phyloP scores from a whole-genome alignment of 192 early-diverging fungal genomes.

The Backusella tuberculispora region DNA sequence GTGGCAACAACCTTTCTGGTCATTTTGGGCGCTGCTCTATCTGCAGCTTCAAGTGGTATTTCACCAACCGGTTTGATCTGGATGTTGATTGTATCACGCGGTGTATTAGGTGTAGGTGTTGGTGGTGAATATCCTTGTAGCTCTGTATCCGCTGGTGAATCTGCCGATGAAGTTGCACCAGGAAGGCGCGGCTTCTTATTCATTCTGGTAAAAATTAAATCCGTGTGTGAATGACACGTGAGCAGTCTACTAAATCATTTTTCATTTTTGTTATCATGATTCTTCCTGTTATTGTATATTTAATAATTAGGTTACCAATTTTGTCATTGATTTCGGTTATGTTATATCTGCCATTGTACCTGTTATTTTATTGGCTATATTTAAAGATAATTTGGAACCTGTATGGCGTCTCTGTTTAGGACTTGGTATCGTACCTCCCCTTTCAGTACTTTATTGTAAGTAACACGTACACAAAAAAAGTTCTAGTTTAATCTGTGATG shows the following conservation, averaged over 20 bases:
- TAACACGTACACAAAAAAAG: not conserved
- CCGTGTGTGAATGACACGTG: not conserved
- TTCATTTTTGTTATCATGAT: not conserved
- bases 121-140: constrained; percentile 61
- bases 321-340: constrained; percentile 55
- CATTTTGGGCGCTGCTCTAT: constrained; percentile 51
- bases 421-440: constrained; percentile 53
- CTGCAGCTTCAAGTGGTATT: constrained; percentile 42
- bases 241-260: not conserved
- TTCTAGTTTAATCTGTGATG: not conserved
- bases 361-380: constrained; percentile 54
- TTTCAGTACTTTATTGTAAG: constrained; percentile 55
- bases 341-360: constrained; percentile 52
- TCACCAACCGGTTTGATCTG: constrained; percentile 50
- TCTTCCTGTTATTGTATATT: not conserved
- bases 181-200: constrained; percentile 41
- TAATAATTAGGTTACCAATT: constrained; percentile 48
- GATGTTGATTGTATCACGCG: constrained; percentile 50
- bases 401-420: constrained; percentile 59
- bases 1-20: constrained; percentile 51
- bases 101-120: constrained; percentile 49
- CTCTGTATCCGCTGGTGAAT: constrained; percentile 56
- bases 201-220: constrained; percentile 22
- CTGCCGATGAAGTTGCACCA: constrained; percentile 52
- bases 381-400: constrained; percentile 48